phyloP scores from a whole-genome alignment of 768 basidiomycete genomes.

The Basidioascus undulatus region DNA sequence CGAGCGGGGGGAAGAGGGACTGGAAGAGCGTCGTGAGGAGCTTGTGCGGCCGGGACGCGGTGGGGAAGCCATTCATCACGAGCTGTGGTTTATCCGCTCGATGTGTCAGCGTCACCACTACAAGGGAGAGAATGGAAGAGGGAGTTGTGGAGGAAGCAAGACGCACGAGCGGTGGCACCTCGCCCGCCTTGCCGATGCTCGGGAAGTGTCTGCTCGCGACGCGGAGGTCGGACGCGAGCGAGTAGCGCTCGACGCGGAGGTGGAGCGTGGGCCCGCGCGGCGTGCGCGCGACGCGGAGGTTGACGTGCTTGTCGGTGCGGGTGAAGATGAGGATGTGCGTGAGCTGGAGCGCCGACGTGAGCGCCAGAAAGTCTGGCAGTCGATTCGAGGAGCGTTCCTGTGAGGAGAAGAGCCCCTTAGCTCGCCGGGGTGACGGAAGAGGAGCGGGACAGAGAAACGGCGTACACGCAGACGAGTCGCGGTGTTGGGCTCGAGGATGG shows the following conservation, averaged over 20 bases:
- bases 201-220: conserved; percentile 39
- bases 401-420: too few relatives aligned
- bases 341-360: conserved; percentile 73
- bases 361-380: conserved; percentile 76
- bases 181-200: conserved; percentile 69
- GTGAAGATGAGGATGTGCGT: conserved; percentile 85
- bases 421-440: too few relatives aligned
- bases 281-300: conserved; percentile 57
- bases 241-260: conserved; percentile 80
- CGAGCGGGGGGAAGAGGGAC: conserved; percentile 77
- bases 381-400: conserved; percentile 79
- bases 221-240: conserved; percentile 61
- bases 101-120: neutral
- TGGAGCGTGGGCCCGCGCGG: conserved; percentile 80
- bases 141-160: neutral
- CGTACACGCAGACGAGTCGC: conserved; percentile 67
- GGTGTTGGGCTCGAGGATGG: conserved; percentile 96
- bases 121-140: conserved; percentile 1
- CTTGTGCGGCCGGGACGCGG: conserved; percentile 55
- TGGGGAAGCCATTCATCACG: conserved; percentile 59
- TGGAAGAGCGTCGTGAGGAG: conserved; percentile 93
- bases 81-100: conserved; percentile 48
- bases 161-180: conserved; percentile 70
- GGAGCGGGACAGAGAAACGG: conserved; percentile 12
- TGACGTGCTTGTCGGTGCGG: conserved; percentile 34